A percentile compares a stretch with the other conserved stretches of the same genome.
Conservation (phyloP, 805 yeast species). For the Metschnikowia gelsemii region DNA sequence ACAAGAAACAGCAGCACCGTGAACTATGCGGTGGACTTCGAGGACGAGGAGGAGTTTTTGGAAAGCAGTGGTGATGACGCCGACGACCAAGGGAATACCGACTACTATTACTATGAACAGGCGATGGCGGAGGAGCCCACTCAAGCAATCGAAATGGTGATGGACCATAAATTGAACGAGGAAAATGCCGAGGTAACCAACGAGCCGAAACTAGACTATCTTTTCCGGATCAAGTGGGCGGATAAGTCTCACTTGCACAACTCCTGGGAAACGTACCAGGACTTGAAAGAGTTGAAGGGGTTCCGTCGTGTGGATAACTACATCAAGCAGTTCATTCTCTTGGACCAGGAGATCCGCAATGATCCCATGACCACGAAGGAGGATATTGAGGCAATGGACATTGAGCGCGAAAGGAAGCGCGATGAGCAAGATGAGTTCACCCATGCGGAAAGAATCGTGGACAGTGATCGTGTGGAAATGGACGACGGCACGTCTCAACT, state of each 20-base stretch:
- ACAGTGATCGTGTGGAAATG: slow-evolving; percentile 67
- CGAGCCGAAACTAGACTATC: slow-evolving; percentile 59
- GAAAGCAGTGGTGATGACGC: slow-evolving; percentile 39
- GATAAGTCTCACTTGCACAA: slow-evolving; percentile 89
- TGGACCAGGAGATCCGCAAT: slow-evolving; percentile 70
- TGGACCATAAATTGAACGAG: slow-evolving; percentile 40
- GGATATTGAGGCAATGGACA: slow-evolving; percentile 90
- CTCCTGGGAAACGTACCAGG: slow-evolving; percentile 80
- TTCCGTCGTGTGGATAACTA: slow-evolving; percentile 86
- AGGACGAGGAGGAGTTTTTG: slow-evolving; percentile 52
- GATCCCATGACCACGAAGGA: slow-evolving; percentile 86
- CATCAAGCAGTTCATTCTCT: slow-evolving; percentile 69
- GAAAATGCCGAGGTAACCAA: slow-evolving; percentile 42
- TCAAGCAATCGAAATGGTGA: slow-evolving; percentile 37
- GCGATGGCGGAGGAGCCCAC: slow-evolving; percentile 37
- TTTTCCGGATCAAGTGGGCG: slow-evolving; percentile 77
- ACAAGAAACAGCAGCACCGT: slow-evolving; percentile 67
- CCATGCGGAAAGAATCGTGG: slow-evolving; percentile 85
- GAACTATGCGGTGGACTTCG: slow-evolving; percentile 73
- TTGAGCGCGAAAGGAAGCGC: slow-evolving; percentile 79
- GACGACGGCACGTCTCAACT: slow-evolving; percentile 67
- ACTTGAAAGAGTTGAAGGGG: slow-evolving; percentile 61
- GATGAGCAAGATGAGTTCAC: slow-evolving; percentile 84
- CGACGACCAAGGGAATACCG: slow-evolving; percentile 27
- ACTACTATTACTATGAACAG: slow-evolving; percentile 35